Evolutionary conservation across 192 early-diverging fungal species (phyloP).

Genomic region (Chytriomyces sp.): DNA sequence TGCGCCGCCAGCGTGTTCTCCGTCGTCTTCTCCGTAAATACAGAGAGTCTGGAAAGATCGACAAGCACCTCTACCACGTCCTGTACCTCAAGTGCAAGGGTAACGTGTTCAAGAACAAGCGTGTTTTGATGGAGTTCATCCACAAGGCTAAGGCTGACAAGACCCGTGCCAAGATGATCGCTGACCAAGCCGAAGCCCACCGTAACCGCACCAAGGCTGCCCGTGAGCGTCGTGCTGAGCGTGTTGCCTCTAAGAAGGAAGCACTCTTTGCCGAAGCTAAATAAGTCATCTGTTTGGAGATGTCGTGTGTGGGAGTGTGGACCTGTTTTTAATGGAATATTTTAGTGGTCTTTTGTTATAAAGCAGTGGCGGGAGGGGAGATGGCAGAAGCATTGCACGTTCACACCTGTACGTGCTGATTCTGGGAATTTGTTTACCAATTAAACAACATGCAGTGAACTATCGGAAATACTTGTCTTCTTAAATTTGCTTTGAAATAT

Average conservation of each 20-base stretch:
- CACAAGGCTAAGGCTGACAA: slow-evolving; percentile 99
- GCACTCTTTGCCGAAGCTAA: slow-evolving; percentile 55
- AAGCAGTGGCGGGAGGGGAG: too few species aligned
- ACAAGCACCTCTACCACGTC: slow-evolving; percentile 96
- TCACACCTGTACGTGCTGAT: too few species aligned
- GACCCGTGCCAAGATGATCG: slow-evolving; percentile 85
- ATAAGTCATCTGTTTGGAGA: background rate
- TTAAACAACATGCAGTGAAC: too few species aligned
- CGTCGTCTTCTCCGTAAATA: slow-evolving; percentile 95
- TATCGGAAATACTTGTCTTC: too few species aligned
- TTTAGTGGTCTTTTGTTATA: too few species aligned
- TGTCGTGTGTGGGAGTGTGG: background rate
- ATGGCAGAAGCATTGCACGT: too few species aligned
- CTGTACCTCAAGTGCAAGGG: slow-evolving; percentile 99
- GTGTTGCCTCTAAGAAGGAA: slow-evolving; percentile 89
- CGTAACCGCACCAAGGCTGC: slow-evolving; percentile 94
- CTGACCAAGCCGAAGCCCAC: slow-evolving; percentile 98
- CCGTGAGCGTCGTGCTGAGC: slow-evolving; percentile 87
- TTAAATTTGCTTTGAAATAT: too few species aligned
- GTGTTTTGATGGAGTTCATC: slow-evolving; percentile 99
- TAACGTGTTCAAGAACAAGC: slow-evolving; percentile 99
- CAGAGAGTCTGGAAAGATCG: slow-evolving; percentile 97
- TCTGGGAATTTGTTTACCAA: too few species aligned
- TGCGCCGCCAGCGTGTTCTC: slow-evolving; percentile 96
- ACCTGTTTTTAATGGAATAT: background rate